These are phyloP conservation scores for Morella rubra DNA, from an alignment of 306 rosid genomes.

Conservation along the genomic window DNA sequence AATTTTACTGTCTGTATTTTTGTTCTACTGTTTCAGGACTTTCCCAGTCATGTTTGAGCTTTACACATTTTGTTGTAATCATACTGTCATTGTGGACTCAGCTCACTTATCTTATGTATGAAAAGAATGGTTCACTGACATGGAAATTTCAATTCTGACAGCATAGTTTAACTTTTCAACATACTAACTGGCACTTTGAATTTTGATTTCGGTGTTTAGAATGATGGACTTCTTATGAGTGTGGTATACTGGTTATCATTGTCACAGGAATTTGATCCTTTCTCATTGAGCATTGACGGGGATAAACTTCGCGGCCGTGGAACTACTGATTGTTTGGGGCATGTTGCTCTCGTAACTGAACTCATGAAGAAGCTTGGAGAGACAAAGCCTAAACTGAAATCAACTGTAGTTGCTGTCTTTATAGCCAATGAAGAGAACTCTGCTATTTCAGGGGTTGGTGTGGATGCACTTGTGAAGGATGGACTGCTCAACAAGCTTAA, in stretches of 20 bases:
- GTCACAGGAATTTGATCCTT: conserved; percentile 87
- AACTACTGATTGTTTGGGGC: conserved; percentile 96
- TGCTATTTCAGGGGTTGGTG: conserved; percentile 77
- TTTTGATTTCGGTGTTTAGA: not conserved
- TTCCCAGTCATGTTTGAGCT: too few species aligned
- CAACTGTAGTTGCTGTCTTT: conserved; percentile 81
- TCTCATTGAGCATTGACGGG: conserved; percentile 75
- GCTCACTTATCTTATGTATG: not conserved
- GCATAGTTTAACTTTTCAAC: not conserved
- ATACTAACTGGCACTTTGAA: not conserved
- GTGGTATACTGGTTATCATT: not conserved
- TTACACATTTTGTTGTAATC: too few species aligned
- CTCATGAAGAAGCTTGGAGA: conserved; percentile 81
- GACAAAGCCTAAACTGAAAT: conserved; percentile 67
- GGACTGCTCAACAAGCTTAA: conserved; percentile 69
- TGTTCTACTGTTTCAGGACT: too few species aligned
- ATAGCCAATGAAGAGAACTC: conserved; percentile 94
- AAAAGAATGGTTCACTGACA: not conserved
- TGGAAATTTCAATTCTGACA: too few species aligned
- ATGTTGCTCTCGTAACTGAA: conserved; percentile 83
- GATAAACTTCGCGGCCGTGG: conserved; percentile 93
- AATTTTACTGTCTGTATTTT: too few species aligned
- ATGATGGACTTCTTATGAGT: not conserved
- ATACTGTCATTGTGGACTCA: too few species aligned
- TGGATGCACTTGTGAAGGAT: conserved; percentile 82